Base-by-base conservation (phyloP, 108 stramenopile genomes). In the Cylindrotheca fusiformis region DNA sequence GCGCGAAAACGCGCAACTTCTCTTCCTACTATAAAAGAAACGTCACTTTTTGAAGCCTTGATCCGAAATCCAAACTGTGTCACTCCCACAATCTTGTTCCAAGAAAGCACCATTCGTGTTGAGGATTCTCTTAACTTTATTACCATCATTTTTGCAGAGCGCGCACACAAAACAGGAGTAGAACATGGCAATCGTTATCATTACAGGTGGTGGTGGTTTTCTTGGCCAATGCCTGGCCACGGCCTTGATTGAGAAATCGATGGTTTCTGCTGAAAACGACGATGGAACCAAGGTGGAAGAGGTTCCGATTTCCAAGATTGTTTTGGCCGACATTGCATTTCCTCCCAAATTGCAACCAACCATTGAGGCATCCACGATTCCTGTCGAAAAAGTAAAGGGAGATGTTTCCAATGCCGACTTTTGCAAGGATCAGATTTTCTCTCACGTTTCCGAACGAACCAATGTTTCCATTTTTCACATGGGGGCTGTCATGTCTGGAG, bases 181-280 rank as follows among this genome's bases (percentile, higher is more conserved):
- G n/a, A n/a, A n/a, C n/a, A n/a, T 60, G 36, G 21, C 59, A 21
- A 6, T 48, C 47, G 82, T 84, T 22, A 69, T 84, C 26, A 78
- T 84, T 54, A 84, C 82, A 14, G 82, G 82, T 0, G 82, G 82
- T n/a, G 65, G 68, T 0, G 82, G 82, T 45, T 84, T 78, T 66
- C 77, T 84, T n/a, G 82, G 82, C 48, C 82, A 84, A 70, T 49
- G 36, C 41, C 77, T 84, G 6, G 79, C 82, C 23, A 62, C 60
- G 29, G 63, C 55, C 3, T 53, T 84, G n/a, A 65, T 84, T 0
- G 48, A 56, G 5, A 41, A 14, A 41, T 41, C 36, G 10, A 41
- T 14, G 6, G 14, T 41, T 41, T 6, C 10, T 10, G 14, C 14
- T 41, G 36, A 41, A 41, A 41, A 6, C 6, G 6, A 6, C 10